Evolutionary conservation across 495 filamentous ascomycete species (phyloP).

Genomic region (Opeltia flavorubescens): DNA sequence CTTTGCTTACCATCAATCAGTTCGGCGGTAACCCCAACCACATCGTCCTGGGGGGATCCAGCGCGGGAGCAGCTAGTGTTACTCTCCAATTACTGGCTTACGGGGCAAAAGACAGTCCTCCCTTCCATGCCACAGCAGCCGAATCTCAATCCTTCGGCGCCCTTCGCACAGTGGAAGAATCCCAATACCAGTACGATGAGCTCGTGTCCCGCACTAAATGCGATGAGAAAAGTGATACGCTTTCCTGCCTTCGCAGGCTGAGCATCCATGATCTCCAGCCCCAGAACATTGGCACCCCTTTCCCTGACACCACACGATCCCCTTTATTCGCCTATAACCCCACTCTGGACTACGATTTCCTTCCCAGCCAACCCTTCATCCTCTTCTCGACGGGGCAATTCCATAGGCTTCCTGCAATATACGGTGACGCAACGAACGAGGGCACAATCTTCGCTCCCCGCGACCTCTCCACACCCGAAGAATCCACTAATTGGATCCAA

Average conservation of each 20-base stretch:
- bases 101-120: conserved; percentile 33
- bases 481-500: conserved; percentile 39
- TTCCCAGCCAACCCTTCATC: conserved; percentile 43
- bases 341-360: conserved; percentile 43
- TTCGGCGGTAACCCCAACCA: conserved; percentile 64
- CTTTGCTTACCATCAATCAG: conserved; percentile 1
- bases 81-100: conserved; percentile 55
- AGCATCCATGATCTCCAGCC: not conserved
- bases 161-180: conserved; percentile 38
- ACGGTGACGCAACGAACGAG: conserved; percentile 59
- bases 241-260: conserved; percentile 33
- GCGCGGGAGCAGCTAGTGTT: conserved; percentile 54
- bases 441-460: conserved; percentile 45
- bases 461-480: conserved; percentile 29
- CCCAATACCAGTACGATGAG: conserved; percentile 51
- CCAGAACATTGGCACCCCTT: conserved; percentile 19
- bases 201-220: conserved; percentile 46
- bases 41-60: conserved; percentile 58
- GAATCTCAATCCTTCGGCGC: conserved; percentile 54
- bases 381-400: conserved; percentile 45
- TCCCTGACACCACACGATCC: conserved; percentile 30
- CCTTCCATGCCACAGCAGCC: conserved; percentile 50
- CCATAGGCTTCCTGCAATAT: conserved; percentile 54
- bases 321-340: conserved; percentile 49
- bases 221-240: too few relatives aligned